Conservation (phyloP, 768 basidiomycete species). For the Mycena sanguinolenta region DNA sequence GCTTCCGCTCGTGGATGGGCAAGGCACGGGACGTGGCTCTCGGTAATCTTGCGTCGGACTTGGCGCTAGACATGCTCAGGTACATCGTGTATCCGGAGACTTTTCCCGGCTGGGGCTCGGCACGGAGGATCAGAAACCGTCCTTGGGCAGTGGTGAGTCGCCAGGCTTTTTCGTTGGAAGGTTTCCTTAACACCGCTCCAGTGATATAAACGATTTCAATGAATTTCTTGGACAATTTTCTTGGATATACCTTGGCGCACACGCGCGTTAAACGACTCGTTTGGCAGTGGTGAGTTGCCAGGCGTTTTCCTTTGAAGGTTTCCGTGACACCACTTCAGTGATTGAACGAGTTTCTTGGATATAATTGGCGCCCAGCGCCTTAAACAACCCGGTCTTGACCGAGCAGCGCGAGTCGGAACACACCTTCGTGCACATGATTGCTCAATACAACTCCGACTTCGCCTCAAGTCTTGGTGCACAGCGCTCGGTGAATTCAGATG, state of each 20-base stretch:
- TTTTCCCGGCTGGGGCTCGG: conserved; percentile 26
- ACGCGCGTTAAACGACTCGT: too few species aligned
- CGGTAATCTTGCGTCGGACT: conserved; percentile 16
- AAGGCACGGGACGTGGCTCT: conserved; percentile 30
- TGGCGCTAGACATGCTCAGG: conserved; percentile 28
- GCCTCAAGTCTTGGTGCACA: too few species aligned
- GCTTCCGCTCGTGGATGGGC: conserved; percentile 34
- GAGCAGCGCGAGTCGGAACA: too few species aligned
- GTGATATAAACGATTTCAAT: not conserved
- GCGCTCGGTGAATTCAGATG: too few species aligned
- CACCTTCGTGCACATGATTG: too few species aligned
- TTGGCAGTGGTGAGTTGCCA: too few species aligned
- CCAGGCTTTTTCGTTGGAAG: not conserved
- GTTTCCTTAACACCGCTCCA: not conserved
- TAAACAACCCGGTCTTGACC: too few species aligned
- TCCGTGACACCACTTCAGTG: too few species aligned
- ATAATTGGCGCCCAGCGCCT: too few species aligned
- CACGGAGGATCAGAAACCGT: not conserved
- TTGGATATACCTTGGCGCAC: not conserved
- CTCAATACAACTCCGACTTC: too few species aligned
- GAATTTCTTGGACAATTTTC: conserved; percentile 22
- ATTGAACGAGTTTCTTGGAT: too few species aligned
- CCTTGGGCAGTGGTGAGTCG: conserved; percentile 1
- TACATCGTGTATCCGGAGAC: conserved; percentile 31
- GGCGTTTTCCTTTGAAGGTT: too few species aligned